Conservation (phyloP, 192 early-diverging fungal genomes). For the Spinellus fusiger region DNA sequence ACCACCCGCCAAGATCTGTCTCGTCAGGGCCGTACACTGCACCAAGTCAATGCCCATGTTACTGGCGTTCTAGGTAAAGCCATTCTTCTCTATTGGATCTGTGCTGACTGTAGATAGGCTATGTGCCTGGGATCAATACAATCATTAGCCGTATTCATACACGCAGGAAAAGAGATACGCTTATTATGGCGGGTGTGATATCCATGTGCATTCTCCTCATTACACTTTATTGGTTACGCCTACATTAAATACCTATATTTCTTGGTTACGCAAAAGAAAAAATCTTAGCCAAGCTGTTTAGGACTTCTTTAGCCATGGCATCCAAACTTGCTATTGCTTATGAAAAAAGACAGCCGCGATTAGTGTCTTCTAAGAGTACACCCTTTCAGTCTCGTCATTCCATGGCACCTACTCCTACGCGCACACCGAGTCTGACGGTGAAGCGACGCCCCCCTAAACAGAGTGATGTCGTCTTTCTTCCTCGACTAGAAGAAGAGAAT, state of each 20-base stretch:
- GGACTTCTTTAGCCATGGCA: neutral
- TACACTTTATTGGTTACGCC: slow-evolving; percentile 29
- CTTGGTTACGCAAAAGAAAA: too few species aligned
- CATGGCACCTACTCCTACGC: neutral
- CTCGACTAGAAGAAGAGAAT: slow-evolving; percentile 52
- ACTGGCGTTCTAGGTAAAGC: slow-evolving; percentile 46
- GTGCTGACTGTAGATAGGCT: slow-evolving; percentile 25
- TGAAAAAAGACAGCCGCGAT: neutral
- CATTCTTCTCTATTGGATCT: too few species aligned
- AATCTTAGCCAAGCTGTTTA: too few species aligned
- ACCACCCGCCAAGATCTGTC: slow-evolving; percentile 59
- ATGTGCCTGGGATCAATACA: slow-evolving; percentile 67
- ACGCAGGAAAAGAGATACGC: slow-evolving; percentile 58
- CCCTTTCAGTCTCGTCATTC: neutral
- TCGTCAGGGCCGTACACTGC: slow-evolving; percentile 53
- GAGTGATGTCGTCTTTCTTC: neutral
- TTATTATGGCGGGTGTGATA: slow-evolving; percentile 69
- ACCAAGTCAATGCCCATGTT: slow-evolving; percentile 49
- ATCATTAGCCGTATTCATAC: slow-evolving; percentile 64
- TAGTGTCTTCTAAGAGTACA: neutral
- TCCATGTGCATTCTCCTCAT: slow-evolving; percentile 47
- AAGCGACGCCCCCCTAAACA: neutral
- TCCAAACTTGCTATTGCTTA: too few species aligned
- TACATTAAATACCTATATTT: slow-evolving; percentile 1
- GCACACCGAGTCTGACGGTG: neutral